Evolutionary conservation across 345 rosid genomes (phyloP).

Genomic region (Noccaea caerulescens): DNA sequence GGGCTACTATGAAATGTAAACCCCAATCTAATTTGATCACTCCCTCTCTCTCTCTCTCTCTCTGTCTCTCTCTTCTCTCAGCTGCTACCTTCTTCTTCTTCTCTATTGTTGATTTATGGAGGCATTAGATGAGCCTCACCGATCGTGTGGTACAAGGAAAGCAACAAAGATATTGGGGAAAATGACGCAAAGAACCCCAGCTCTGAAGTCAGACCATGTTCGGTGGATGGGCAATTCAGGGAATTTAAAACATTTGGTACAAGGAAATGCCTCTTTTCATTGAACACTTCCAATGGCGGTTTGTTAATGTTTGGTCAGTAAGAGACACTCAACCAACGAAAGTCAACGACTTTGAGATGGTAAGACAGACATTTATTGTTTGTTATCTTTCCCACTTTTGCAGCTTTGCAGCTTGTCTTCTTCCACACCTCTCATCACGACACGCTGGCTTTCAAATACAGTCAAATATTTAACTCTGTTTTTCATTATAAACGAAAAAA

Average conservation of each 20-base stretch:
- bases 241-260: constrained; percentile 5
- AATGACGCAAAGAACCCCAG: constrained; percentile 39
- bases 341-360: constrained; percentile 34
- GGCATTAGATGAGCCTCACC: constrained; percentile 32
- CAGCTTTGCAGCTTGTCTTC: constrained; percentile 20
- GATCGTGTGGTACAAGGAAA: constrained; percentile 48
- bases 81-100: constrained; percentile 8
- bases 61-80: constrained; percentile 7
- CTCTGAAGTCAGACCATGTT: constrained; percentile 25
- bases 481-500: not conserved
- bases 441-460: constrained; percentile 2
- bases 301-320: constrained; percentile 34
- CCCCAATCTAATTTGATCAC: constrained; percentile 14
- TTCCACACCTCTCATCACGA: constrained; percentile 9
- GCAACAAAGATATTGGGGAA: constrained; percentile 20
- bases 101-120: constrained; percentile 8
- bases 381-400: constrained; percentile 4
- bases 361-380: not conserved
- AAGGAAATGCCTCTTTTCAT: constrained; percentile 36
- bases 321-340: constrained; percentile 28
- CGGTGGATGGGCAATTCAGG: constrained; percentile 42
- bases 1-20: constrained; percentile 21
- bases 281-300: constrained; percentile 42
- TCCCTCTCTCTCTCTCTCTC: constrained; percentile 13
- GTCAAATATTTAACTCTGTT: not conserved